Base-by-base conservation (phyloP, 2,329 filamentous ascomycete genomes). In the Hysterium pulicare region DNA sequence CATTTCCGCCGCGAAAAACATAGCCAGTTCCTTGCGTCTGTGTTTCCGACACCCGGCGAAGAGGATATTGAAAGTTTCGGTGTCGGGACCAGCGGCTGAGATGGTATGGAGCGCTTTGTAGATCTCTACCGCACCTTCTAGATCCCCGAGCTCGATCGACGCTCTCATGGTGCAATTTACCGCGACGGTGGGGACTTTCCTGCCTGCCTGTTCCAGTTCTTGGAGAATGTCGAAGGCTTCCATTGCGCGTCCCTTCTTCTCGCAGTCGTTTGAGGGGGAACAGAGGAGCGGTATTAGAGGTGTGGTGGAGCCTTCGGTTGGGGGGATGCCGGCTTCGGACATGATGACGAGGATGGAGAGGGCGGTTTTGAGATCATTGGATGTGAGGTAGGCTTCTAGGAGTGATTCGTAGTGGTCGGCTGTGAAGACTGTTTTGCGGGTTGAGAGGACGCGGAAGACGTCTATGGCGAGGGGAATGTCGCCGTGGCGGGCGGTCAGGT, bases 381-480 rank as follows among this genome's bases (percentile, higher is more conserved):
- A 69, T 13, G 65, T 64, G 9, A 81, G 72, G 58, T 94, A 88
- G 3, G 85, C 78, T 44, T 87, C 82, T 5, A 90, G 71, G 21
- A 96, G 75, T 21, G 84, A 77, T 62, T 94, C 89, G 66, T 93
- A 95, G 60, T 96, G 88, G 48, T 85, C 75, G 5, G 77, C 66
- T 7, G 75, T 71, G 28, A 90, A 72, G 31, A 76, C 73, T 1
- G 77, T 75, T 11, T 74, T 74, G 19, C 81, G 76, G 7, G 76
- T 71, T 4, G 77, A 75, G 15, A 91, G 74, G 40, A 83, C 68
- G 19, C 82, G 76, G 47, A 95, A 80, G 22, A 86, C 85, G 22
- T 84, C 79, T 5, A 82, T 83, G 1, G 86, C 87, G 8, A 96
- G 73, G 0, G 72, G 65, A 2, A 80, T 70, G 59, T 95, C 85